Evolutionary conservation across 352 stramenopile genomes (phyloP).

Genomic region (Aphanomyces euteiches): DNA sequence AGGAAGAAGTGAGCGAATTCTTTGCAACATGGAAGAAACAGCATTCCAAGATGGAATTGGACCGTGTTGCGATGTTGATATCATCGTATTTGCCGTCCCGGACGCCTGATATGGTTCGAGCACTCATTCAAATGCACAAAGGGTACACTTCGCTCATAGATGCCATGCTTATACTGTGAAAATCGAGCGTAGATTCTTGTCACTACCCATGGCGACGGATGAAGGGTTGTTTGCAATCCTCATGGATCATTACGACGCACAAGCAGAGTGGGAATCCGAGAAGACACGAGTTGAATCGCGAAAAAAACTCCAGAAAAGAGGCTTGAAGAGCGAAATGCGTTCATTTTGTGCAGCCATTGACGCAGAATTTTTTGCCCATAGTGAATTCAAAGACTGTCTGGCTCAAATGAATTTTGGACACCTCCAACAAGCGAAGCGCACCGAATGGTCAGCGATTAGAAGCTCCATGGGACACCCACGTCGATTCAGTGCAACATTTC

Average conservation of each 20-base stretch:
- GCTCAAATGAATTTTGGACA: conserved; percentile 59
- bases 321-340: background rate
- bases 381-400: conserved; percentile 74
- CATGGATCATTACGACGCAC: conserved; percentile 58
- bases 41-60: background rate
- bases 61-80: conserved; percentile 30
- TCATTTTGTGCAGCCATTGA: conserved; percentile 22
- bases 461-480: conserved; percentile 68
- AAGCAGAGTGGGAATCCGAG: conserved; percentile 31
- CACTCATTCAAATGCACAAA: conserved; percentile 61
- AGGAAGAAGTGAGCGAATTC: conserved; percentile 20
- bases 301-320: background rate
- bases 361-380: conserved; percentile 65
- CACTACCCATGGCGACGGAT: conserved; percentile 56
- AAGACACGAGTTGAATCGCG: conserved; percentile 14
- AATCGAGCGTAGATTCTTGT: conserved; percentile 35
- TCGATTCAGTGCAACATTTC: conserved; percentile 61
- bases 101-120: conserved; percentile 56
- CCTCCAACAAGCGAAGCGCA: conserved; percentile 32
- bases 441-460: conserved; percentile 61
- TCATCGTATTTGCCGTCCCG: conserved; percentile 47
- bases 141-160: conserved; percentile 37
- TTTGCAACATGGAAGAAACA: conserved; percentile 8
- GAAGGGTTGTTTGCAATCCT: conserved; percentile 71
- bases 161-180: conserved; percentile 3